Conservation (phyloP, 257 asterid species). For the Lantana camara region DNA sequence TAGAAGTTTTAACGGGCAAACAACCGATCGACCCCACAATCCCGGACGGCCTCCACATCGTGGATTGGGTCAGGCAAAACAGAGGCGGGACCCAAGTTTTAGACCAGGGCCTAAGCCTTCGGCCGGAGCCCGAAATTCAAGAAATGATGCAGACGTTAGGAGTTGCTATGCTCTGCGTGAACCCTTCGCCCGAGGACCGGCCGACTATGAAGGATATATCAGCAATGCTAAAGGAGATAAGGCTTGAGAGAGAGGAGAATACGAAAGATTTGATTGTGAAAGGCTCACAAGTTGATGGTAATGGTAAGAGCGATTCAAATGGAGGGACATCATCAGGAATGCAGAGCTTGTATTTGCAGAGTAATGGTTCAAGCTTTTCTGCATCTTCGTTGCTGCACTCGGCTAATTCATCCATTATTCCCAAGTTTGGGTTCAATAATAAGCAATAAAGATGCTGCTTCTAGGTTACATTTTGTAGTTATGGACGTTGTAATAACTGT, state of each 20-base stretch:
- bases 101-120: slow-evolving; percentile 43
- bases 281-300: slow-evolving; percentile 31
- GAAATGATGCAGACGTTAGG: slow-evolving; percentile 85
- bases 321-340: slow-evolving; percentile 51
- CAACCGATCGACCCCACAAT: slow-evolving; percentile 85
- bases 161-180: slow-evolving; percentile 77
- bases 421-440: slow-evolving; percentile 47
- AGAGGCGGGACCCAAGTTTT: slow-evolving; percentile 53
- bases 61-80: slow-evolving; percentile 78
- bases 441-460: slow-evolving; percentile 18
- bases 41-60: slow-evolving; percentile 78
- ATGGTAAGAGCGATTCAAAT: slow-evolving; percentile 19
- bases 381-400: slow-evolving; percentile 70
- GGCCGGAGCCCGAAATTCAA: slow-evolving; percentile 61
- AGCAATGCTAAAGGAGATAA: slow-evolving; percentile 77
- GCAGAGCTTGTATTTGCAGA: slow-evolving; percentile 59
- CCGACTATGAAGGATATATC: slow-evolving; percentile 84
- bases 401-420: slow-evolving; percentile 42
- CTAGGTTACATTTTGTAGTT: neutral
- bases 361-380: slow-evolving; percentile 69
- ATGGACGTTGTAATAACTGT: slow-evolving; percentile 7
- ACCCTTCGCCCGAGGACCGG: slow-evolving; percentile 68
- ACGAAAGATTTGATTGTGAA: slow-evolving; percentile 45
- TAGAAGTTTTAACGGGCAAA: slow-evolving; percentile 80
- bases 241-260: slow-evolving; percentile 63